phyloP scores from a whole-genome alignment of 257 asterid genomes.

The Ajuga chamaepitys region DNA sequence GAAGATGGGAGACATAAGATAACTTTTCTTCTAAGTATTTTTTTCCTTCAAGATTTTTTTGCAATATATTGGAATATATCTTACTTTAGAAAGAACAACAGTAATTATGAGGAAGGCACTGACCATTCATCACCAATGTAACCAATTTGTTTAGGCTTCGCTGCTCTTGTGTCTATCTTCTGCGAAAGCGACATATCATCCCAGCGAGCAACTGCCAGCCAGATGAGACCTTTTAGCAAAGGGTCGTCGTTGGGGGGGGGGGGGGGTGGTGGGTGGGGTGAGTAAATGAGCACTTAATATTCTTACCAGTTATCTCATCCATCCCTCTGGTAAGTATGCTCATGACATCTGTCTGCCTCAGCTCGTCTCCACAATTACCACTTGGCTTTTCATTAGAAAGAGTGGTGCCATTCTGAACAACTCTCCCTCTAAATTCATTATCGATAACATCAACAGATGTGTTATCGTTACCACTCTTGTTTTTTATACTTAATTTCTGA shows the following conservation, averaged over 20 bases:
- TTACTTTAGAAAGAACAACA: background rate
- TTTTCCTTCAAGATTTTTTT: no score
- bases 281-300: background rate
- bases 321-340: slow-evolving; percentile 57
- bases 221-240: slow-evolving; percentile 13
- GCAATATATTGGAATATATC: no score
- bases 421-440: slow-evolving; percentile 29
- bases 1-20: background rate
- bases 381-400: slow-evolving; percentile 28
- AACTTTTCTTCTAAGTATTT: background rate
- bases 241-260: no score
- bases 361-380: slow-evolving; percentile 17
- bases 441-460: slow-evolving; percentile 11
- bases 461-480: slow-evolving; percentile 9
- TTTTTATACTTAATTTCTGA: slow-evolving; percentile 17
- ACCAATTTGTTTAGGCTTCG: slow-evolving; percentile 45
- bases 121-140: slow-evolving; percentile 86
- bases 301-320: slow-evolving; percentile 59
- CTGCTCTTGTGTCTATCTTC: slow-evolving; percentile 21
- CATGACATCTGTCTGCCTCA: slow-evolving; percentile 30
- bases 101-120: slow-evolving; percentile 15
- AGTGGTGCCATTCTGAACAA: slow-evolving; percentile 23
- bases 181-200: slow-evolving; percentile 37
- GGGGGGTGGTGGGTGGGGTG: no score
- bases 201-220: slow-evolving; percentile 83